Evolutionary conservation across 2,329 filamentous ascomycete genomes (phyloP).

Genomic region (Xylaria sp.): DNA sequence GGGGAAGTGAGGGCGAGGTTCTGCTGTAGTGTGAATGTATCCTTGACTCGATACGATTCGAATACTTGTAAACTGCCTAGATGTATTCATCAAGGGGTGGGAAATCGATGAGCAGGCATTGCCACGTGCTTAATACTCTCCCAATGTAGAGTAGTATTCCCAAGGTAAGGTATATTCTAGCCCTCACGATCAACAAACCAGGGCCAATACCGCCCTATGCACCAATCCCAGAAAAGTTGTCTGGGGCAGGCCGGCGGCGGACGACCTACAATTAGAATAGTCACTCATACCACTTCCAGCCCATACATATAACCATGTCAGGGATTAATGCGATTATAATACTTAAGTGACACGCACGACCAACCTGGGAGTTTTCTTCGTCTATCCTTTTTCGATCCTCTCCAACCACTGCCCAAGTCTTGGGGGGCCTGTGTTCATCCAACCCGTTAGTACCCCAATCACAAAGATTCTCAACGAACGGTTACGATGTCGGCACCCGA

Average conservation of each 20-base stretch:
- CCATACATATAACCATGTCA: not conserved
- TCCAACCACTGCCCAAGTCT: not conserved
- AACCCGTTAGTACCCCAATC: not conserved
- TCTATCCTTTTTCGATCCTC: not conserved
- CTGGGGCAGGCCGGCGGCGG: not conserved
- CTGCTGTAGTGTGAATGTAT: not conserved
- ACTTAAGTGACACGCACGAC: conserved; percentile 6
- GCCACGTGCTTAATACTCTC: conserved; percentile 12
- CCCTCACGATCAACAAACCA: conserved; percentile 2
- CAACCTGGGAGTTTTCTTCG: not conserved
- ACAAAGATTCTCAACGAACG: not conserved
- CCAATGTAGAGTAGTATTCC: too few species aligned
- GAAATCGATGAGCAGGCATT: not conserved
- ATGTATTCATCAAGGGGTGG: conserved; percentile 4
- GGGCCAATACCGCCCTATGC: not conserved
- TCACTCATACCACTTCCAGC: not conserved
- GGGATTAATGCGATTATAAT: conserved; percentile 3
- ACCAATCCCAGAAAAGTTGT: not conserved
- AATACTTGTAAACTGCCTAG: not conserved
- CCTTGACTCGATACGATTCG: not conserved
- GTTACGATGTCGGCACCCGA: conserved; percentile 35
- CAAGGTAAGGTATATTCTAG: too few species aligned
- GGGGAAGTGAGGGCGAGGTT: not conserved
- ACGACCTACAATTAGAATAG: conserved; percentile 11
- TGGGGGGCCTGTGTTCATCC: not conserved